Percentiles rank a stretch among this genome's conserved stretches.
Evolutionary conservation across 2,329 filamentous ascomycete species (phyloP).

Genomic region (Neopestalotiopsis sp.): DNA sequence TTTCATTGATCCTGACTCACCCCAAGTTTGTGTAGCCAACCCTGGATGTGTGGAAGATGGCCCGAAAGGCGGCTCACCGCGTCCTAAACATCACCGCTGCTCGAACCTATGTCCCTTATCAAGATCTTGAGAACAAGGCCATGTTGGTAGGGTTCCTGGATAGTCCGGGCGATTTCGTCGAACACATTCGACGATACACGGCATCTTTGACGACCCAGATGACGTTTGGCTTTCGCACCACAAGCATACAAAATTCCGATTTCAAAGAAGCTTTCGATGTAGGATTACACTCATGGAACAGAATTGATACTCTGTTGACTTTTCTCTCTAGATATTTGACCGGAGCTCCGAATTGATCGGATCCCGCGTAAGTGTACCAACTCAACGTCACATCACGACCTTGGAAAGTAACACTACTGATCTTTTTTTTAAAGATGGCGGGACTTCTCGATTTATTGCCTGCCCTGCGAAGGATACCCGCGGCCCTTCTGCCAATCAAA

Average conservation of each 20-base stretch:
- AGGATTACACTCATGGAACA: background rate
- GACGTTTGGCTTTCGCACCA: conserved; percentile 52
- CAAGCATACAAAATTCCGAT: conserved; percentile 40
- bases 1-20: background rate
- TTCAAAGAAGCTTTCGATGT: conserved; percentile 38
- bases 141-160: conserved; percentile 57
- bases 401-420: background rate
- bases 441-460: conserved; percentile 53
- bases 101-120: conserved; percentile 57
- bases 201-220: conserved; percentile 55
- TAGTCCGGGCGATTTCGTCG: conserved; percentile 44
- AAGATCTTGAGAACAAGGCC: conserved; percentile 60
- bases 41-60: conserved; percentile 34
- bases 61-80: conserved; percentile 46
- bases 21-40: background rate
- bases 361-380: background rate
- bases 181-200: conserved; percentile 53
- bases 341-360: conserved; percentile 10
- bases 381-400: too few relatives aligned
- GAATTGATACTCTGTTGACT: too few relatives aligned
- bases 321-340: background rate
- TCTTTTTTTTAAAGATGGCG: conserved; percentile 33
- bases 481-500: conserved; percentile 44
- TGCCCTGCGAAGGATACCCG: conserved; percentile 48
- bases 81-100: conserved; percentile 53